phyloP scores from a whole-genome alignment of 768 basidiomycete genomes.

The Coprinopsis marcescibilis region DNA sequence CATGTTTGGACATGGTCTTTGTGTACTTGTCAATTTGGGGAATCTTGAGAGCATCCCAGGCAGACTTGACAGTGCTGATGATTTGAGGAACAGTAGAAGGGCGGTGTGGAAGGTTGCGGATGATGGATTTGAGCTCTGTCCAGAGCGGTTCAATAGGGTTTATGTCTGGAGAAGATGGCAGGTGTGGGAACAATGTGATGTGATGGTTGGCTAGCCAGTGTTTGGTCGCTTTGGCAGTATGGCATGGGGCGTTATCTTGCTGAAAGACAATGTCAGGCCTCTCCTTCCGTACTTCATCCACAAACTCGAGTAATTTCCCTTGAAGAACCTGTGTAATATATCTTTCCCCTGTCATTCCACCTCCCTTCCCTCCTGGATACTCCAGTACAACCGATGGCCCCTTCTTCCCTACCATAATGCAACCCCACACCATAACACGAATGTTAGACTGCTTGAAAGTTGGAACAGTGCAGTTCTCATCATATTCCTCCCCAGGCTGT shows the following conservation, averaged over 20 bases:
- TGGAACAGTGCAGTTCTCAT: slow-evolving; percentile 16
- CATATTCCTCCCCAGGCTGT: slow-evolving; percentile 14
- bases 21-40: neutral
- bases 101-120: neutral
- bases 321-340: slow-evolving; percentile 21
- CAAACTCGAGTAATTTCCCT: slow-evolving; percentile 11
- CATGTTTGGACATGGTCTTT: neutral
- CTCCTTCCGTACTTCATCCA: neutral
- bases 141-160: neutral
- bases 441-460: slow-evolving; percentile 19
- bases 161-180: slow-evolving; percentile 1
- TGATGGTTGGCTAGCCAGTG: neutral
- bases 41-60: neutral
- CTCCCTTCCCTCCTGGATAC: slow-evolving; percentile 18
- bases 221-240: neutral
- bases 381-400: slow-evolving; percentile 20
- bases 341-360: slow-evolving; percentile 12
- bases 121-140: neutral
- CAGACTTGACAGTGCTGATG: neutral
- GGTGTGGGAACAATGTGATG: neutral
- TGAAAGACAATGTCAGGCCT: neutral
- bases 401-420: slow-evolving; percentile 17
- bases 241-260: slow-evolving; percentile 3
- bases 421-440: slow-evolving; percentile 12
- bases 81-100: neutral